Percentiles rank a stretch among this genome's conserved stretches.
Conservation (phyloP, 2,329 filamentous ascomycete species). For the Aspergillus pseudoglaucus region DNA sequence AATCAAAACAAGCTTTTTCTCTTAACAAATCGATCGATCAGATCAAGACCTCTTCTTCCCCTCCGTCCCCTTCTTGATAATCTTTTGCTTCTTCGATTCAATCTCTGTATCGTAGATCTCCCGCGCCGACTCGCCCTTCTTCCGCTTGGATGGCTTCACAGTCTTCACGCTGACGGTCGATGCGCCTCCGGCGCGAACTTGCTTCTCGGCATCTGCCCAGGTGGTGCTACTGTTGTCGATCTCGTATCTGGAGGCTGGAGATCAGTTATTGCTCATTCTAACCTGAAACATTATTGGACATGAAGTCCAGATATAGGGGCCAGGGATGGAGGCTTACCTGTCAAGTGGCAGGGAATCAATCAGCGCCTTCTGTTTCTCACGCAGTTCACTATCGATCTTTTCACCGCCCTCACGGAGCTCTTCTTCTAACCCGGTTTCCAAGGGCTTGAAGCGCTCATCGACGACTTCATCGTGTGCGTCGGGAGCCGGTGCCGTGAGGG, state of each 20-base stretch:
- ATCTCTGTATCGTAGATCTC: slow-evolving; percentile 43
- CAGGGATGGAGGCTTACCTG: slow-evolving; percentile 52
- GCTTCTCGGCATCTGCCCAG: slow-evolving; percentile 64
- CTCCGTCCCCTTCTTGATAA: slow-evolving; percentile 40
- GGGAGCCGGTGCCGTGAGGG: slow-evolving; percentile 38
- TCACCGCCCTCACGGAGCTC: slow-evolving; percentile 80
- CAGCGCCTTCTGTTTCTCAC: slow-evolving; percentile 74
- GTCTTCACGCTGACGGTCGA: slow-evolving; percentile 69
- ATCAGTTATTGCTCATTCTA: slow-evolving; percentile 36
- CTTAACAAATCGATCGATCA: neutral
- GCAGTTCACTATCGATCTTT: slow-evolving; percentile 63
- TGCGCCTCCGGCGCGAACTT: slow-evolving; percentile 55
- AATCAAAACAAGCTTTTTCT: neutral
- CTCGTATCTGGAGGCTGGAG: slow-evolving; percentile 36
- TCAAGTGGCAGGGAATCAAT: slow-evolving; percentile 88
- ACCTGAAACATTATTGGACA: neutral
- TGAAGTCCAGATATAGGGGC: neutral
- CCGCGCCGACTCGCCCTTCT: slow-evolving; percentile 53
- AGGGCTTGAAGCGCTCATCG: slow-evolving; percentile 60
- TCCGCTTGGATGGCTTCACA: slow-evolving; percentile 63
- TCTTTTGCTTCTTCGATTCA: slow-evolving; percentile 38
- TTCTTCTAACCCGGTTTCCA: slow-evolving; percentile 66
- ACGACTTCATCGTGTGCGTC: slow-evolving; percentile 58
- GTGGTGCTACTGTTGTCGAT: slow-evolving; percentile 42
- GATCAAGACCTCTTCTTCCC: slow-evolving; percentile 22